Conservation (phyloP, 2,329 filamentous ascomycete genomes). For the Colletotrichum destructivum region DNA sequence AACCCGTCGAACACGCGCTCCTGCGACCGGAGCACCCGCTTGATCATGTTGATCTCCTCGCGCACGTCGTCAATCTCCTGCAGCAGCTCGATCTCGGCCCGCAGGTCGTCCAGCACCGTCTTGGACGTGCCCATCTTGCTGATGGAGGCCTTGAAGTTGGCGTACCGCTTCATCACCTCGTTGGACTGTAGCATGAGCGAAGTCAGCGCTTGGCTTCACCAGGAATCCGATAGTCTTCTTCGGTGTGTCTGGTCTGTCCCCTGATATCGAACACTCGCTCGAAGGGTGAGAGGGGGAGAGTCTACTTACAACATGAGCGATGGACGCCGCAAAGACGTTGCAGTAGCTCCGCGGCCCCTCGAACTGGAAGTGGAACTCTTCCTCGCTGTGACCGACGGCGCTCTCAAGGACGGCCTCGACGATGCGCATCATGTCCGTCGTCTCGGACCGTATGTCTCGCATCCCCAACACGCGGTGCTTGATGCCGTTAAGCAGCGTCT, state of each 20-base stretch:
- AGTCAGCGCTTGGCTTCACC: not conserved
- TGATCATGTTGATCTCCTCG: slow-evolving; percentile 43
- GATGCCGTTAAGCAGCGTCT: slow-evolving; percentile 42
- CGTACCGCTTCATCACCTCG: slow-evolving; percentile 44
- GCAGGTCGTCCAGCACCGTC: slow-evolving; percentile 43
- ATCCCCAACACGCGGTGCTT: slow-evolving; percentile 41
- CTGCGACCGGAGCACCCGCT: slow-evolving; percentile 41
- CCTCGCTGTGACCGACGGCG: slow-evolving; percentile 40
- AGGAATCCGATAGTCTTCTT: no score
- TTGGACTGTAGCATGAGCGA: slow-evolving; percentile 8
- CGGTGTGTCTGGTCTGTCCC: no score
- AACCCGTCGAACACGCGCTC: slow-evolving; percentile 42
- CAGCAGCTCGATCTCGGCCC: slow-evolving; percentile 45
- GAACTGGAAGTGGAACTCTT: slow-evolving; percentile 44
- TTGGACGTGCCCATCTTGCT: slow-evolving; percentile 42
- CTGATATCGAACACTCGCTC: not conserved
- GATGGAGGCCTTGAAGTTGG: slow-evolving; percentile 41
- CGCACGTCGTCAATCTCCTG: slow-evolving; percentile 42
- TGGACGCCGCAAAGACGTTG: slow-evolving; percentile 39
- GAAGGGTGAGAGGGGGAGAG: not conserved
- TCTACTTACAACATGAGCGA: slow-evolving; percentile 36
- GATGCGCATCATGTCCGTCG: slow-evolving; percentile 39
- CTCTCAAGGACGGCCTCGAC: slow-evolving; percentile 34
- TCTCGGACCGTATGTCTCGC: slow-evolving; percentile 27
- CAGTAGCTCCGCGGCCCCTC: slow-evolving; percentile 41